Conservation (phyloP, 495 filamentous ascomycete species). For the Pyrenula aspistea region DNA sequence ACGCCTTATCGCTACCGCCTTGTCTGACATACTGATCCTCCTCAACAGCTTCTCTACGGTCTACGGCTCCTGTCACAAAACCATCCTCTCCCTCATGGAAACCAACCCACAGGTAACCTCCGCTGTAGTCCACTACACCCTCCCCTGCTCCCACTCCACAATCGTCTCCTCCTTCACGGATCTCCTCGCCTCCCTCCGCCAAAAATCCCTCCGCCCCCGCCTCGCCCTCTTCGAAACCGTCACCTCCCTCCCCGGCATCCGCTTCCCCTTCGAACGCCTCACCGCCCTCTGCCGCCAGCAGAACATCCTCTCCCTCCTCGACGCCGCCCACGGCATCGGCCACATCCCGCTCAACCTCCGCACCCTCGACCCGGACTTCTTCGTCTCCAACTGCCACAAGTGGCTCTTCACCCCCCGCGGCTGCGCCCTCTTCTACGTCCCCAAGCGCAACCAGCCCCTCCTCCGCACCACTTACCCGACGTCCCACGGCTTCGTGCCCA, state of each 20-base stretch:
- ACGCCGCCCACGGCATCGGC: constrained; percentile 75
- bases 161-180: constrained; percentile 39
- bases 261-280: constrained; percentile 66
- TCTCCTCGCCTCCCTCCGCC: constrained; percentile 26
- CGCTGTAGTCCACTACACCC: constrained; percentile 33
- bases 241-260: constrained; percentile 58
- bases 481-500: constrained; percentile 40
- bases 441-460: constrained; percentile 55
- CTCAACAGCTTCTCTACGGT: constrained; percentile 54
- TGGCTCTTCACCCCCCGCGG: constrained; percentile 82
- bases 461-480: constrained; percentile 68
- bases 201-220: constrained; percentile 31
- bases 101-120: constrained; percentile 24
- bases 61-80: constrained; percentile 65
- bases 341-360: constrained; percentile 57
- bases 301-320: constrained; percentile 53
- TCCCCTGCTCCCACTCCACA: constrained; percentile 49
- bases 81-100: constrained; percentile 57
- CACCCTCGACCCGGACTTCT: constrained; percentile 64
- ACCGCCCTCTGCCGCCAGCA: constrained; percentile 48
- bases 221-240: constrained; percentile 75
- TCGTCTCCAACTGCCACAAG: constrained; percentile 79
- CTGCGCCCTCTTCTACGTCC: constrained; percentile 71
- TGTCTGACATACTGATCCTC: too few species aligned
- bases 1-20: too few species aligned